Evolutionary conservation across 1,284 basidiomycete species (phyloP), one percentile per base, ranked within the genome.

Genomic region (Hymenochaete sp.): DNA sequence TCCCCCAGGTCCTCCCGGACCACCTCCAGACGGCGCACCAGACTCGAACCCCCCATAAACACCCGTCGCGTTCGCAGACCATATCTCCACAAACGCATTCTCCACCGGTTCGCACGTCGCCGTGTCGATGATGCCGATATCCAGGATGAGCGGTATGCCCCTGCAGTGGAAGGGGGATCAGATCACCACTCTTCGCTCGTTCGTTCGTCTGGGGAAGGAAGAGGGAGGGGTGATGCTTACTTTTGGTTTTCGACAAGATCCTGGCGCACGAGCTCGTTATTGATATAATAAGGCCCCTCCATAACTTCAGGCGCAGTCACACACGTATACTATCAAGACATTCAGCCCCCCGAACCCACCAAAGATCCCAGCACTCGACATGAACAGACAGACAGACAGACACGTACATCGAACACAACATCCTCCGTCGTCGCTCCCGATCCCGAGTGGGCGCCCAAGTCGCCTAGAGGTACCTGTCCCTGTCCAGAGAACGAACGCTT

Each of bases 51-150:
- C 71, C n/a, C 70, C 67, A 51, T 76, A 76, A 44, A 63, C 61
- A 1, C 73, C 72, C 1, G 72, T 76, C 2, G 73, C 69, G 48
- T 75, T 75, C 2, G 71, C 72, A 52, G 69, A 13, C 83, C 83
- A 87, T 33, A 86, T 72, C 55, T 87, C 82, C 18, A 85, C 79
- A 22, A 85, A 68, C 28, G 78, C 77, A 57, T 81, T 73, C 2
- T 72, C 68, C 0, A 83, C 65, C 14, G 82, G 80, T 54, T 77
- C 63, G 63, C 83, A 87, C 1, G 81, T 84, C 53, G 80, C 72
- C 6, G 83, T 74, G 54, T 87, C 82, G 47, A 86, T 80, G 6
- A 84, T 74, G 25, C 80, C 81, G 32, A 85, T 79, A 53, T 85
- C 78, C 51, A 84, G 67, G 36, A 67, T 57, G 54, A 78, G 64